These are phyloP conservation scores for Saturnispora quitensis DNA, from an alignment of 805 yeast species.

Conservation along the genomic window DNA sequence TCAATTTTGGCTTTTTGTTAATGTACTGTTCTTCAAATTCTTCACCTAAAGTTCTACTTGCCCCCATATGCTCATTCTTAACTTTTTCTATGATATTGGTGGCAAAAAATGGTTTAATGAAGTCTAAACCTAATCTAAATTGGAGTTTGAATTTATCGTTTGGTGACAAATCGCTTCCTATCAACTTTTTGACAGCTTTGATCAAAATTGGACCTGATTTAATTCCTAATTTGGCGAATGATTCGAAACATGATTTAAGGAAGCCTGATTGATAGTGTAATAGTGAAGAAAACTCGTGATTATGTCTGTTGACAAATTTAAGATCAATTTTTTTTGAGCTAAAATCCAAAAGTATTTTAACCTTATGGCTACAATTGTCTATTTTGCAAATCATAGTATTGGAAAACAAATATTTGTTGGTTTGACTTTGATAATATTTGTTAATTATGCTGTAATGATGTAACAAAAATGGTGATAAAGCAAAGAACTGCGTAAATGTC, in stretches of 20 bases:
- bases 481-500: background rate
- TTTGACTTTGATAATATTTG: slow-evolving; percentile 1
- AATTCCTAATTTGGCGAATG: slow-evolving; percentile 1
- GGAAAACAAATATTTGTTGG: background rate
- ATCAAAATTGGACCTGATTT: background rate
- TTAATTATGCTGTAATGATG: background rate
- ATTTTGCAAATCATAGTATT: slow-evolving; percentile 3
- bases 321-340: background rate
- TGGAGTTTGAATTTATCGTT: background rate
- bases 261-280: background rate
- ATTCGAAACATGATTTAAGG: background rate
- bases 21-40: background rate
- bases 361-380: background rate
- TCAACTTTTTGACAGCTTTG: background rate
- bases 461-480: background rate
- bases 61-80: background rate
- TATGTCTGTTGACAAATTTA: background rate
- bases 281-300: background rate
- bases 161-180: background rate
- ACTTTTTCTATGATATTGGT: slow-evolving; percentile 3
- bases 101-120: background rate
- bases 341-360: slow-evolving; percentile 2
- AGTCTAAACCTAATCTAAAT: background rate
- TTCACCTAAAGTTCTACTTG: background rate
- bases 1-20: background rate